Evolutionary conservation across 2,329 filamentous ascomycete species (phyloP), one percentile per base, ranked within the genome.

Genomic region (Fusarium decemcellulare): DNA sequence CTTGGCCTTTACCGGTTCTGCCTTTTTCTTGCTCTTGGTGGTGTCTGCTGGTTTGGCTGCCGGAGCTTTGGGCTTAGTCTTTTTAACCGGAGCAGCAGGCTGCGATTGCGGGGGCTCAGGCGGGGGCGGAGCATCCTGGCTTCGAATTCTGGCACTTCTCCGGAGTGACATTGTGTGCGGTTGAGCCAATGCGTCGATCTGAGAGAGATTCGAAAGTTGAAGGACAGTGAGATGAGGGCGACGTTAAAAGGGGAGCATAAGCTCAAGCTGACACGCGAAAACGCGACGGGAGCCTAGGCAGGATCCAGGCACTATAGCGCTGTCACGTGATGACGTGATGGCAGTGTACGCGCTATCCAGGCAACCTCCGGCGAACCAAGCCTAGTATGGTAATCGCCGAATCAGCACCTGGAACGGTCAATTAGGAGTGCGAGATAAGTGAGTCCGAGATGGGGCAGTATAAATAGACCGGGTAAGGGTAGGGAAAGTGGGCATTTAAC

Each of bases 71-170:
- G 59, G 65, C 16, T 70, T 65, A 6, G 11, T 27, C 10, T n/a
- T 55, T n/a, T 27, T 43, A 10, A 46, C 30, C 34, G 14, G 30
- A 7, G 44, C 6, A 8, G 18, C 29, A 12, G 46, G 18, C 1
- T 2, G 16, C 4, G 8, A 43, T 44, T 37, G n/a, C 14, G 48
- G 42, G 39, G 2, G 14, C 6, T 27, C 11, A 16, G 23, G 18
- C 4, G 56, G 43, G 16, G 9, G 44, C 14, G 6, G 48, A 16
- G 15, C 14, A 3, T 39, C 32, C 30, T 52, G 55, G 15, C 14
- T 40, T 10, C 32, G 39, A 5, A 72, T 36, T 14, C 70, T 65
- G 18, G 67, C 48, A 29, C 70, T 72, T 51, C 63, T 70, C 8
- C 67, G 43, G 1, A 29, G 30, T 5, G 63, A 8, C 68, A 71